Evolutionary conservation across 768 basidiomycete genomes (phyloP).

Genomic region (Mycena polygramma): DNA sequence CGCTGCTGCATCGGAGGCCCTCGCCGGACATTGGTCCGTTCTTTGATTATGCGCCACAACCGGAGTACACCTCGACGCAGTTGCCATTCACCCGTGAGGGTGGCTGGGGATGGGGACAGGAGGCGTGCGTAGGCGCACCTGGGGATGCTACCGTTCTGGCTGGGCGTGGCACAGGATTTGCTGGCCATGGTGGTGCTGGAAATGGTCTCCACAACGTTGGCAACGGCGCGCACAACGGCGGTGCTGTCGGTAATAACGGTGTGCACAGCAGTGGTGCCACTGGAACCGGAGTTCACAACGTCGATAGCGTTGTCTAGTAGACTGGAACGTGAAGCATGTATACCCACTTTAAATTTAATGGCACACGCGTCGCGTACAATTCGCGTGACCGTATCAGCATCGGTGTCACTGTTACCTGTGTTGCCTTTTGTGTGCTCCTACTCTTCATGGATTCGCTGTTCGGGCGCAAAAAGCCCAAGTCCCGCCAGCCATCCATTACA

Average conservation of each 20-base stretch:
- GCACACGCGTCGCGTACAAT: background rate
- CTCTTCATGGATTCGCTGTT: constrained; percentile 74
- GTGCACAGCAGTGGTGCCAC: background rate
- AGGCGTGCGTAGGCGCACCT: constrained; percentile 56
- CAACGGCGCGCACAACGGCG: background rate
- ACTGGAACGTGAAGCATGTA: no score
- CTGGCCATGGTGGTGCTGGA: background rate
- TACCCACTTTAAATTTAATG: background rate
- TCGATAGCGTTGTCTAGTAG: background rate
- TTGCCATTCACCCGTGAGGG: constrained; percentile 61
- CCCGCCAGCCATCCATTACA: constrained; percentile 73
- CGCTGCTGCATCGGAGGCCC: constrained; percentile 55
- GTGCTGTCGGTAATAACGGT: background rate
- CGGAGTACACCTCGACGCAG: constrained; percentile 46
- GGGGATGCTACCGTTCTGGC: constrained; percentile 55
- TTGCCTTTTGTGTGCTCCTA: background rate
- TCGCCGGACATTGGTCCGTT: constrained; percentile 43
- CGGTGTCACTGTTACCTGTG: constrained; percentile 3
- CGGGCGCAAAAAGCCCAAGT: constrained; percentile 67
- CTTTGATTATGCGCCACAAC: constrained; percentile 51
- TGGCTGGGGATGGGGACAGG: constrained; percentile 56
- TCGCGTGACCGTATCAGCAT: background rate
- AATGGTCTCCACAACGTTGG: no score
- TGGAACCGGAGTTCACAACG: background rate
- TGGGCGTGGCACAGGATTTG: constrained; percentile 16